Evolutionary conservation across 495 filamentous ascomycete species (phyloP), one percentile per base, ranked within the genome.

Genomic region (Friedmanniomyces endolithicus): DNA sequence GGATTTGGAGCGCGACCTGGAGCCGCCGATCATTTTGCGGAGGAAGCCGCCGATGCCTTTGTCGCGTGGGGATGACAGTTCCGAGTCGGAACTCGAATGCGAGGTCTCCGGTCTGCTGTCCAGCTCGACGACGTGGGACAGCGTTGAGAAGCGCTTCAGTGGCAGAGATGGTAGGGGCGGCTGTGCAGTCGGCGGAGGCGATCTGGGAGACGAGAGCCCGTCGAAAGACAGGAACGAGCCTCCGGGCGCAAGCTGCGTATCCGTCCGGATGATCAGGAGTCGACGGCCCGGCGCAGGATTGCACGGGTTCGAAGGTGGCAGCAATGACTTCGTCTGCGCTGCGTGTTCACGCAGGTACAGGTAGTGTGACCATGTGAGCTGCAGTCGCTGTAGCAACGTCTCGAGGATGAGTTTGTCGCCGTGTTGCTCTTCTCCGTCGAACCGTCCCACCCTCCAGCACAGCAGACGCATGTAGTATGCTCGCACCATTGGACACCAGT

Each of bases 401-500:
- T 82, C 72, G 62, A 90, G 83, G 52, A 96, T 90, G 20, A 24
- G 60, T 76, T 73, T 33, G 65, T 72, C 52, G 64, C 14, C 60
- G 63, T 57, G 31, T 11, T 27, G 79, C 8, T 78, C 74, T 46
- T 78, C 79, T 6, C 81, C 86, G 56, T 83, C 80, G 64, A 85
- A 87, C 53, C 92, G 75, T 53, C 83, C 92, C 12, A 97, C 64
- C 37, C 94, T 82, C 92, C 92, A 98, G 70, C 90, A 95, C 16
- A 95, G 67, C 34, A 98, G 67, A 35, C 92, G 87, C 81, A 95
- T 92, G 64, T 83, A 97, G 68, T 97, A 98, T 17, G 89, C 86
- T 56, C 92, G 79, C 25, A 95, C 89, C 92, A 98, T 96, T 1
- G 92, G 92, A 69, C 90, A 96, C 92, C 92, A 98, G 65, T 96